Evolutionary conservation across 352 stramenopile species (phyloP), one percentile per base, ranked within the genome.

Genomic region (Phytophthora uliginosa): DNA sequence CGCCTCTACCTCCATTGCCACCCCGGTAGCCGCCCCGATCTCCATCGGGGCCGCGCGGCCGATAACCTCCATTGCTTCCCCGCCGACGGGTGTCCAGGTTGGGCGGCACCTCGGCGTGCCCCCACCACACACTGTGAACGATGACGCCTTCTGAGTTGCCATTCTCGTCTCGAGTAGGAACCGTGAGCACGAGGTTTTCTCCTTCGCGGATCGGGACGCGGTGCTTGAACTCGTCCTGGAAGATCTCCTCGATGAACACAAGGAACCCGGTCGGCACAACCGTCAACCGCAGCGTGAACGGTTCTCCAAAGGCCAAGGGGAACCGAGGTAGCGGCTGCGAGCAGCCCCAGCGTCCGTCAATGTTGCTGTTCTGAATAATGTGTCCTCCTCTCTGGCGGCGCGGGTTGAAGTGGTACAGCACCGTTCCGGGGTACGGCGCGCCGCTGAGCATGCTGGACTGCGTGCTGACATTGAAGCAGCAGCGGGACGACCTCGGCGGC

Each of bases 111-210:
- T 95, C 86, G 0, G 86, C 86, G 51, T 95, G 89, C 12, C 89
- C 89, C 89, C 89, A 95, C 89, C 89, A 95, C 17, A 95, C 86
- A 66, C 78, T 93, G 73, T 95, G 89, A 31, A 95, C 80, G 38
- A 91, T 74, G 10, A 95, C 82, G 9, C 85, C 79, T 57, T 95
- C 86, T 0, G 85, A 61, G n/a, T 87, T 85, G 7, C 87, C 89
- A 33, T 91, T 91, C 56, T 94, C 89, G 60, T 95, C 89, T 47
- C 84, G 83, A 15, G 86, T 92, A 1, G 87, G 86, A 20, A 94
- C 85, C 10, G 86, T 91, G 7, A 95, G 70, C 34, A 94, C 84
- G 1, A 95, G 78, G 56, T 95, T 91, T 60, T 95, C 86, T 28
- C 89, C 89, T 65, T 95, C 89, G 50, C 85, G 87, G 18, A 95